Percentiles rank a stretch among this genome's conserved stretches.
Evolutionary conservation across 2,329 filamentous ascomycete genomes (phyloP).

Genomic region (Sclerotinia minor): DNA sequence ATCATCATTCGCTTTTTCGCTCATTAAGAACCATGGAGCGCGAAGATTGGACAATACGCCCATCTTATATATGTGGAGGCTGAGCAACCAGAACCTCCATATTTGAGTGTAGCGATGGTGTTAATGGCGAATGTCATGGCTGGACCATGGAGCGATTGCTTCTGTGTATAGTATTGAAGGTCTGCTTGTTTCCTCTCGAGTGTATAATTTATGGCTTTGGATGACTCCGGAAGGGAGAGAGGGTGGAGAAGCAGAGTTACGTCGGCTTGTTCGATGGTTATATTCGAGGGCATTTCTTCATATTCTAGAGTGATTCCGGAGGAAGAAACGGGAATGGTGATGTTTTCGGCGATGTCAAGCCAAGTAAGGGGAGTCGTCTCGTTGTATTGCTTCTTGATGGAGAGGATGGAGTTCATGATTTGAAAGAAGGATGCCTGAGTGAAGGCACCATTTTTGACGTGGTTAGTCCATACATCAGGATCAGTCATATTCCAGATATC

Average conservation of each 20-base stretch:
- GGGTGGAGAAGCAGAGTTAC: constrained; percentile 28
- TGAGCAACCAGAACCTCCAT: constrained; percentile 67
- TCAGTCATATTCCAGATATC: constrained; percentile 64
- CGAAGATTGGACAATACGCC: constrained; percentile 63
- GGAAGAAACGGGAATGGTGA: constrained; percentile 54
- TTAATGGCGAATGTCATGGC: constrained; percentile 75
- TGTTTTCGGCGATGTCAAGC: constrained; percentile 54
- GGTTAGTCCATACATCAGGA: constrained; percentile 45
- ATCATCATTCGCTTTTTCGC: constrained; percentile 66
- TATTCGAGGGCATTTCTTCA: constrained; percentile 27
- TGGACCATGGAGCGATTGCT: constrained; percentile 55
- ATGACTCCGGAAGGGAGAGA: constrained; percentile 10
- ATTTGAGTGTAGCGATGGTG: constrained; percentile 63
- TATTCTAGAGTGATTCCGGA: constrained; percentile 53
- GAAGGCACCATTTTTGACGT: constrained; percentile 59
- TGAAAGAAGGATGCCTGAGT: constrained; percentile 49
- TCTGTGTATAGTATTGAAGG: constrained; percentile 28
- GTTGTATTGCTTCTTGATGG: constrained; percentile 25
- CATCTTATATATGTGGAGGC: constrained; percentile 66
- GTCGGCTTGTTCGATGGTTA: constrained; percentile 32
- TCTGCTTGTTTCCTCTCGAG: constrained; percentile 16
- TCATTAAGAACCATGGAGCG: constrained; percentile 69
- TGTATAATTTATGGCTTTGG: constrained; percentile 8
- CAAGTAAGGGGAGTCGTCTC: constrained; percentile 53
- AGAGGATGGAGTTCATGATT: constrained; percentile 49